Evolutionary conservation across 148 eudicot genomes (phyloP), one percentile per base, ranked within the genome.

Genomic region (Nepenthes gracilis): DNA sequence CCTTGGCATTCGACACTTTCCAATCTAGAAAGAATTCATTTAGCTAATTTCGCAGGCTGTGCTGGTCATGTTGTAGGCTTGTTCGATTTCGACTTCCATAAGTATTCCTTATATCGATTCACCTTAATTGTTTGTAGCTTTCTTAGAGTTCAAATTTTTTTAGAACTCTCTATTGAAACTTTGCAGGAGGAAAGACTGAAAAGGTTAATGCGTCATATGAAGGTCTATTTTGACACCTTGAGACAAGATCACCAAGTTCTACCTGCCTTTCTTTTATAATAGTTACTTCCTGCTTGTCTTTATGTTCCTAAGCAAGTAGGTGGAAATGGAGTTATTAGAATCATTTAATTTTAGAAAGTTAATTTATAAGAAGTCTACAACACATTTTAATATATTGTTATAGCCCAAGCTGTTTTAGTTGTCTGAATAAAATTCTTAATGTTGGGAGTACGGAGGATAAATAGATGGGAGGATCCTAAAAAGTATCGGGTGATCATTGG

Each of bases 221-320:
- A 82, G 70, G 76, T 80, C 54, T 56, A 73, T 63, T 89, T 83
- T 58, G 94, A 89, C 70, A 67, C 84, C 12, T 78, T 88, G 52
- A 80, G 78, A 69, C 65, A 66, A 45, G 90, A 82, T 61, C 97
- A 89, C 72, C 97, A 82, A 90, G 97, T 80, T 66, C 33, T 11
- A 35, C 36, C 14, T 33, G 11, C 12, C 7, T 34, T 33, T 35
- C 23, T 23, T 23, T 23, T 23, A 23, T 23, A 23, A 33, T 51
- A 4, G 54, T 33, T 56, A 12, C 12, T 33, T 10, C 9, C 37
- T 12, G 34, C 5, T 33, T 35, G n/a, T 33, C 34, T 37, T 11
- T 9, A 5, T n/a, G 1, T 52, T 49, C 2, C 14, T 11, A 52
- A n/a, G 5, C 32, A 2, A 52, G 23, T 52, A 11, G 7, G 5